phyloP scores from a whole-genome alignment of 768 basidiomycete species.

The Russula abietina region DNA sequence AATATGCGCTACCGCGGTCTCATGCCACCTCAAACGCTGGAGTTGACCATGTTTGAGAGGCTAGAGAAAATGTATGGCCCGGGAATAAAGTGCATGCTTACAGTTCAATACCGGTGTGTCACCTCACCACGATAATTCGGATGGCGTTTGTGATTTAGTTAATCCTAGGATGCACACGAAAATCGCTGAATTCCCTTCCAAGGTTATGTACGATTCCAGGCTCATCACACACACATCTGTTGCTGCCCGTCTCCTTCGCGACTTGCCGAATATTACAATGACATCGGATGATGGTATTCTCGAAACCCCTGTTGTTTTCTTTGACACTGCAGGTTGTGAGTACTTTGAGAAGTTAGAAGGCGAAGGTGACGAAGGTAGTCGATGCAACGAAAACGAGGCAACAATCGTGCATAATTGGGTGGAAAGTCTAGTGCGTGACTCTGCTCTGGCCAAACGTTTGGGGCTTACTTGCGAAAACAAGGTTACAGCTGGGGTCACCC shows the following conservation, averaged over 20 bases:
- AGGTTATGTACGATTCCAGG: conserved; percentile 67
- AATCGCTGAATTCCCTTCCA: conserved; percentile 83
- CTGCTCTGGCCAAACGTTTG: not conserved
- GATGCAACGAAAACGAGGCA: conserved; percentile 93
- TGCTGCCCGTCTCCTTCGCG: conserved; percentile 60
- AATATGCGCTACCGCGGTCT: conserved; percentile 29
- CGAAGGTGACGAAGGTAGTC: conserved; percentile 82
- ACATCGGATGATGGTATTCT: conserved; percentile 65
- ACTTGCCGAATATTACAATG: conserved; percentile 50
- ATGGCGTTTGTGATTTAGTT: not conserved
- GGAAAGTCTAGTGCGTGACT: conserved; percentile 57
- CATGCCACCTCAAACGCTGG: conserved; percentile 63
- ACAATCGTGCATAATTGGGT: conserved; percentile 80
- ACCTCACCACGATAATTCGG: not conserved
- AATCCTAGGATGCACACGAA: conserved; percentile 73
- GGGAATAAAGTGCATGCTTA: conserved; percentile 78
- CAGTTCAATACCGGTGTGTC: conserved; percentile 78
- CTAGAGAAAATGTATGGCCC: conserved; percentile 84
- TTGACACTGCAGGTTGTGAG: conserved; percentile 91
- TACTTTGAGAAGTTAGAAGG: conserved; percentile 81
- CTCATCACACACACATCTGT: conserved; percentile 70
- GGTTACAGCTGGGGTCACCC: conserved; percentile 55
- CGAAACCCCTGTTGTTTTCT: conserved; percentile 78
- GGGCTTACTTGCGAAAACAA: conserved; percentile 28
- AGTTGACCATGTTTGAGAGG: conserved; percentile 88